Conservation (phyloP, 768 basidiomycete species). For the Mycena galopus region DNA sequence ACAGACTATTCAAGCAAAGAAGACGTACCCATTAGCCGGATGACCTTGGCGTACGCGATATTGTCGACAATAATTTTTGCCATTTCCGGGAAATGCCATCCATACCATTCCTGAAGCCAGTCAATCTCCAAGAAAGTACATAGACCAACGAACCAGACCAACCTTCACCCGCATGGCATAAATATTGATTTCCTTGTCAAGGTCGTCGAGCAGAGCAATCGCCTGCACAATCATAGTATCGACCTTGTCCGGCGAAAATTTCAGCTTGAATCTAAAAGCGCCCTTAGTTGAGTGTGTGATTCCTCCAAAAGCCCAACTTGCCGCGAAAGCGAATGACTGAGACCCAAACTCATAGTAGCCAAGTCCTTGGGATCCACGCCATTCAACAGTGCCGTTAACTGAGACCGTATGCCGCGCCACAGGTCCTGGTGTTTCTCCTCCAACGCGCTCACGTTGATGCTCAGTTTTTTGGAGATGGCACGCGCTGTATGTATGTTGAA, state of each 20-base stretch:
- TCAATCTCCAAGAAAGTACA: neutral
- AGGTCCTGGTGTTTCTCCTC: slow-evolving; percentile 79
- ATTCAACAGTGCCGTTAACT: slow-evolving; percentile 88
- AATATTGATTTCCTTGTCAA: slow-evolving; percentile 99
- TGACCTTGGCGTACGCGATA: slow-evolving; percentile 94
- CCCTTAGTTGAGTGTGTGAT: neutral
- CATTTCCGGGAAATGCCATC: slow-evolving; percentile 99
- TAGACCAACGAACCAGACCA: slow-evolving; percentile 34
- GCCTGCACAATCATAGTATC: slow-evolving; percentile 99
- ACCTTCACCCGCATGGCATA: slow-evolving; percentile 99
- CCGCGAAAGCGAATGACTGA: slow-evolving; percentile 97
- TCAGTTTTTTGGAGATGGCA: slow-evolving; percentile 93
- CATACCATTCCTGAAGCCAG: slow-evolving; percentile 93
- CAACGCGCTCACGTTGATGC: slow-evolving; percentile 84
- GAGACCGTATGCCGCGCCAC: slow-evolving; percentile 95
- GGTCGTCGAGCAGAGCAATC: slow-evolving; percentile 95
- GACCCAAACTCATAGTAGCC: slow-evolving; percentile 97
- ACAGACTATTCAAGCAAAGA: neutral
- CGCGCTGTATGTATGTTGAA: slow-evolving; percentile 61
- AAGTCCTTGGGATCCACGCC: slow-evolving; percentile 95
- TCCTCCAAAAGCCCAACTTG: slow-evolving; percentile 46
- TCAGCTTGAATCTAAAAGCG: slow-evolving; percentile 90
- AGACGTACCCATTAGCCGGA: slow-evolving; percentile 87
- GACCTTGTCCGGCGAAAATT: slow-evolving; percentile 99
- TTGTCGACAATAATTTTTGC: slow-evolving; percentile 98